Evolutionary conservation across 768 basidiomycete species (phyloP), one percentile per base, ranked within the genome.

Genomic region (Leccinum broughii): DNA sequence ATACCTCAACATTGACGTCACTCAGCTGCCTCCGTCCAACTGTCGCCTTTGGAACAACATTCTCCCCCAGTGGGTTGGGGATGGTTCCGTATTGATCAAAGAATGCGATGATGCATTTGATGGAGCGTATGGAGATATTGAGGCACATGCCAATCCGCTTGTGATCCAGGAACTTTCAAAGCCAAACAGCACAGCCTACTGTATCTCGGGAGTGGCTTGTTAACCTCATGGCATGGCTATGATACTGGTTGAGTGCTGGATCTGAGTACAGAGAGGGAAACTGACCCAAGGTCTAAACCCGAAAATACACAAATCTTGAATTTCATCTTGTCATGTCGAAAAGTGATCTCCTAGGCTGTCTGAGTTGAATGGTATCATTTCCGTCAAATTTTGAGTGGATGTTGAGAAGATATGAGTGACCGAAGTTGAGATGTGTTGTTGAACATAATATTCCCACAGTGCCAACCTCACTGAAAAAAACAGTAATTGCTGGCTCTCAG

Each of bases 1-100:
- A n/a, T n/a, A 49, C 51, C 39, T 58, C 41, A 1, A 52, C 28
- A 52, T 58, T 30, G 15, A 58, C 30, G 32, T 52, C 57, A 14
- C 30, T 4, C 20, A 58, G 20, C 11, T 58, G 37, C 32, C 30
- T 53, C 9, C 14, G 32, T 35, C 34, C 6, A 3, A 50, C 41
- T 57, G 14, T 44, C 37, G 48, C 9, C 22, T 52, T 15, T n/a
- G 20, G 15, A 7, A 3, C 1, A 4, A 35, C 11, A 30, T 34
- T 14, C 11, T 30, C 37, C 3, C 57, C 51, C n/a, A n/a, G n/a
- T 58, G 50, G 30, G 13, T 53, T 53, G n/a, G 51, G 39, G 28
- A 58, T 24, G 4, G 51, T 53, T 58, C 57, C 32, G 20, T 53
- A 20, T 35, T 35, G 35, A 35, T 35, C 14, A 35, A 35, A 35